Conservation (phyloP, 192 early-diverging fungal species). For the Coemansia sp. region DNA sequence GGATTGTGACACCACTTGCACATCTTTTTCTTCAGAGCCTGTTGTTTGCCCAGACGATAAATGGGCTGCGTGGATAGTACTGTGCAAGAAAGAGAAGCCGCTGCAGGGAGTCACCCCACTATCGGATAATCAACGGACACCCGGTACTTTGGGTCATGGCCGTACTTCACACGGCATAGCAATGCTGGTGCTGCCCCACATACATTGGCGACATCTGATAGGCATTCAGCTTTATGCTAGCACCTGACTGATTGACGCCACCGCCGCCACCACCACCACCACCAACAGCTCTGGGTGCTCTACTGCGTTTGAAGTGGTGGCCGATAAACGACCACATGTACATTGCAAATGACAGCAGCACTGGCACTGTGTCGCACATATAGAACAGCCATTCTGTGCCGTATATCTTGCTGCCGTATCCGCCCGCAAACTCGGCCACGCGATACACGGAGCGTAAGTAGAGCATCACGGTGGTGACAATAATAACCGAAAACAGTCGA, state of each 20-base stretch:
- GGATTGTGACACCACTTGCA: background rate
- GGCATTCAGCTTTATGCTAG: slow-evolving; percentile 2
- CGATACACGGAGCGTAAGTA: slow-evolving; percentile 47
- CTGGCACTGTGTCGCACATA: slow-evolving; percentile 42
- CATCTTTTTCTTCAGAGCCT: background rate
- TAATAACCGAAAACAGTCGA: slow-evolving; percentile 28
- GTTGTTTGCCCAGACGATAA: too few relatives aligned
- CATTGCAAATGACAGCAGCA: slow-evolving; percentile 30
- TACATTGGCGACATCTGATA: slow-evolving; percentile 5
- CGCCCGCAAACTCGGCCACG: slow-evolving; percentile 42
- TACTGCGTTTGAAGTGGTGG: slow-evolving; percentile 12
- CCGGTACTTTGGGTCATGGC: background rate
- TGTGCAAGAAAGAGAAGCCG: background rate
- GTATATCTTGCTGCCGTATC: slow-evolving; percentile 41
- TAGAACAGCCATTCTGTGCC: slow-evolving; percentile 51
- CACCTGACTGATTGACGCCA: background rate
- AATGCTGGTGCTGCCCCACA: slow-evolving; percentile 3
- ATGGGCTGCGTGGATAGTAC: background rate
- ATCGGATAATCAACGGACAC: background rate
- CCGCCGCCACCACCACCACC: background rate
- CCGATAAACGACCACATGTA: slow-evolving; percentile 41
- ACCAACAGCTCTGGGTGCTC: background rate
- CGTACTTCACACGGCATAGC: slow-evolving; percentile 5
- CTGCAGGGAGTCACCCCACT: background rate
- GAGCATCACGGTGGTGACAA: slow-evolving; percentile 35